phyloP scores from a whole-genome alignment of 2,329 filamentous ascomycete species.

The Aspergillus intermedius region DNA sequence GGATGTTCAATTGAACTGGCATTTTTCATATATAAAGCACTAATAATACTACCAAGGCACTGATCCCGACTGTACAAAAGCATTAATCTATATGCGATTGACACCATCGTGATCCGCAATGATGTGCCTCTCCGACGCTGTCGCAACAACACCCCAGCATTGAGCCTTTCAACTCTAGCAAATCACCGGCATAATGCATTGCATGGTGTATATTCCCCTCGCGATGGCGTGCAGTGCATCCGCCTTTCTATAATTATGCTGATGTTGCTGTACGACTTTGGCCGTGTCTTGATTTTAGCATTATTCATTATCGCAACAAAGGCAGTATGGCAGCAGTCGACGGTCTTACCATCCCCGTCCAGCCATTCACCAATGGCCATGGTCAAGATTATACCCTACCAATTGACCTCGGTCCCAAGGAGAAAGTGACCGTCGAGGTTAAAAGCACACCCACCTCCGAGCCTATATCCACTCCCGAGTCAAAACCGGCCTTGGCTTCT shows the following conservation, averaged over 20 bases:
- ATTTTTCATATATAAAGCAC: no score
- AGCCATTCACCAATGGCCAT: neutral
- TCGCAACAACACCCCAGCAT: conserved; percentile 1
- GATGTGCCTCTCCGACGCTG: conserved; percentile 13
- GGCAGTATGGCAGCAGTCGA: neutral
- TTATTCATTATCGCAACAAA: neutral
- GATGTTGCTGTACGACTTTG: no score
- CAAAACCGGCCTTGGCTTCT: neutral
- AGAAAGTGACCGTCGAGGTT: conserved; percentile 5
- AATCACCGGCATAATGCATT: neutral
- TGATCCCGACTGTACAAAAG: neutral
- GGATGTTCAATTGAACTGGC: no score
- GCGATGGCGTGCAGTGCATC: conserved; percentile 3
- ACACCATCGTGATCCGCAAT: conserved; percentile 17
- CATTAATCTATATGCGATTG: neutral
- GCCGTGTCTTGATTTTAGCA: neutral
- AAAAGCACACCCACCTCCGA: conserved; percentile 1
- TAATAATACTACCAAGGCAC: neutral
- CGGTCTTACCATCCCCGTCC: neutral
- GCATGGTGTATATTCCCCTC: neutral
- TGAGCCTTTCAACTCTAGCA: neutral
- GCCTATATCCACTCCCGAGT: no score
- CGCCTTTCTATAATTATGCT: neutral
- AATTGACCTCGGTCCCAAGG: neutral
- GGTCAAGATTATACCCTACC: neutral